phyloP scores from a whole-genome alignment of 2,329 filamentous ascomycete genomes.

The Rhinocladiella similis region DNA sequence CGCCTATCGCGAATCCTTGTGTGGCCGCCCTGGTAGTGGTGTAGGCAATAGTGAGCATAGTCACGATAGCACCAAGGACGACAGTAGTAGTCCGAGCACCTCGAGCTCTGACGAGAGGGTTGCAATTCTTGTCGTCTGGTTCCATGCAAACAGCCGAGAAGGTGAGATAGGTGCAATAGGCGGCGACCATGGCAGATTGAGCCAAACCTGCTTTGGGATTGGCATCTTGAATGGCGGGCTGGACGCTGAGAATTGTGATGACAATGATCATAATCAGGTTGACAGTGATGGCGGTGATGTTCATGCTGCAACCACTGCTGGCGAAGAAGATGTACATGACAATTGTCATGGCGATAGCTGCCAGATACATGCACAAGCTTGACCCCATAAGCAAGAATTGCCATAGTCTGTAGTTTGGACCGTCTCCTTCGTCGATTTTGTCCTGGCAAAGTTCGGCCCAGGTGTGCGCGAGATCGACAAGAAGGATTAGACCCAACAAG shows the following conservation, averaged over 20 bases:
- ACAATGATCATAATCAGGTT: constrained; percentile 82
- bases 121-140: constrained; percentile 90
- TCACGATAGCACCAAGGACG: constrained; percentile 89
- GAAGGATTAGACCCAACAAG: constrained; percentile 82
- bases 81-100: constrained; percentile 88
- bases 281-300: constrained; percentile 91
- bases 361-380: constrained; percentile 89
- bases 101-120: constrained; percentile 80
- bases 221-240: constrained; percentile 84
- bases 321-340: constrained; percentile 98
- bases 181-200: constrained; percentile 95
- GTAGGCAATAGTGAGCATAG: constrained; percentile 95
- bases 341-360: constrained; percentile 88
- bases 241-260: constrained; percentile 82
- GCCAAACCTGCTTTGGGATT: constrained; percentile 93
- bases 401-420: constrained; percentile 72
- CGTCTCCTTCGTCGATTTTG: constrained; percentile 73
- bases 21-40: constrained; percentile 93
- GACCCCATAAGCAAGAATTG: constrained; percentile 85
- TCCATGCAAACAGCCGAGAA: constrained; percentile 99
- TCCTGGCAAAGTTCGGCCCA: constrained; percentile 96
- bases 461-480: constrained; percentile 92
- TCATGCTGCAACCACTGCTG: constrained; percentile 79
- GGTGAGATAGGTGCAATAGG: constrained; percentile 98
- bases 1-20: constrained; percentile 65